phyloP scores from a whole-genome alignment of 2,329 filamentous ascomycete species.

The Hypocreales sp. region DNA sequence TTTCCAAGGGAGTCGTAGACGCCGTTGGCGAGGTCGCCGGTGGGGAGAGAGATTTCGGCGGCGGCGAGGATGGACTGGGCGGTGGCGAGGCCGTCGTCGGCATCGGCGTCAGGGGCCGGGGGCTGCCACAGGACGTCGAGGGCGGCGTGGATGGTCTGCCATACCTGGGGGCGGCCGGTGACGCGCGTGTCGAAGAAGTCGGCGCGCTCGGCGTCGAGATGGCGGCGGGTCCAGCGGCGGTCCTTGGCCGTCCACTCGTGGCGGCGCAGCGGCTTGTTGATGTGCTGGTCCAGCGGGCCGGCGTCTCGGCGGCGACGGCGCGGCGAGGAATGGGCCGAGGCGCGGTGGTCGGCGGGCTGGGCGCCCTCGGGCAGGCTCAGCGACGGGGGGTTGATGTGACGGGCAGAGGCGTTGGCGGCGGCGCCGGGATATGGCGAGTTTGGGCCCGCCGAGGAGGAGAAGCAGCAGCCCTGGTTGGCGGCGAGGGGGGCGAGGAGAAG shows the following conservation, averaged over 20 bases:
- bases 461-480: conserved; percentile 45
- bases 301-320: conserved; percentile 19
- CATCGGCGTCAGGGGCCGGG: conserved; percentile 25
- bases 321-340: conserved; percentile 3
- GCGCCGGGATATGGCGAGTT: conserved; percentile 39
- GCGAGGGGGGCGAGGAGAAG: neutral
- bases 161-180: conserved; percentile 61
- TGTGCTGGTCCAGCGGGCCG: conserved; percentile 43
- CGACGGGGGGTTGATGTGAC: conserved; percentile 33
- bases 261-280: conserved; percentile 51
- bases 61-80: conserved; percentile 74
- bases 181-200: conserved; percentile 90
- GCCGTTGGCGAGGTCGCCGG: conserved; percentile 55
- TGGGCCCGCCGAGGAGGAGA: conserved; percentile 34
- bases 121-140: conserved; percentile 52
- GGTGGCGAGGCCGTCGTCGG: conserved; percentile 34
- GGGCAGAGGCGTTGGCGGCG: conserved; percentile 31
- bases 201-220: conserved; percentile 54
- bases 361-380: conserved; percentile 15
- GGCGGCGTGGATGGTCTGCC: conserved; percentile 57
- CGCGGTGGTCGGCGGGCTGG: conserved; percentile 8
- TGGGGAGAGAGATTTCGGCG: conserved; percentile 59
- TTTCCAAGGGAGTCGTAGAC: conserved; percentile 58
- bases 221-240: conserved; percentile 51
- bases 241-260: conserved; percentile 51